Base-by-base conservation (phyloP, 2,329 filamentous ascomycete species). In the Colletotrichum shisoi region DNA sequence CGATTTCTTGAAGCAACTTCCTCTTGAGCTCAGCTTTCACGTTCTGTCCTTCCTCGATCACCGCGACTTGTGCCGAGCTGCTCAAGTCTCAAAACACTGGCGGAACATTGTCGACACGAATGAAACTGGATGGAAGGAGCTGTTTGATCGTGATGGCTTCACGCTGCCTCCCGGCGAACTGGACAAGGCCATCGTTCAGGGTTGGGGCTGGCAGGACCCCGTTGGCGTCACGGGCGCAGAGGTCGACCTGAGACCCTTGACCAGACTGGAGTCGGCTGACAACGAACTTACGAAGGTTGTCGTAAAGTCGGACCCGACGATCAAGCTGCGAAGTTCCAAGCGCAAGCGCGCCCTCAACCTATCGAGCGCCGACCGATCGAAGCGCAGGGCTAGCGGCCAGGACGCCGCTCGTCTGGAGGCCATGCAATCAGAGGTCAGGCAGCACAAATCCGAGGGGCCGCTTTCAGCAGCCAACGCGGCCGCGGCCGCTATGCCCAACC, bases 131-230 rank as follows among this genome's bases (percentile, higher is more conserved):
- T 99, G 95, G 95, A 98, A 96, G 79, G 91, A 94, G 70, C 83
- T 97, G 1, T 89, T 99, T 48, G 93, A 97, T 69, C 84, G 83
- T 1, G 93, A 97, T 75, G 93, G 93, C 0, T 97, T 92, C 76
- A 81, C 82, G 34, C 82, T 99, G 2, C 89, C 93, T 0, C 83
- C 89, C 0, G 92, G 92, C 19, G 95, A 99, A 77, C 83, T 99
- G 27, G 89, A 92, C 70, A 89, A 90, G 72, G 94, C 95, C 37
- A 93, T 98, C 62, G 82, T 84, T 48, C 92, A 98, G 80, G 95
- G 95, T 15, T 99, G 95, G 95, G 95, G 94, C 15, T 99, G 95
- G 93, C 95, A 99, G 76, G 92, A 94, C 74, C 92, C 94, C 0
- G 86, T 88, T 62, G 91, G 91, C 0, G 78, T 84, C 4, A 86